A percentile compares a stretch with the other conserved stretches of the same genome.
Evolutionary conservation across 768 basidiomycete genomes (phyloP).

Genomic region (Scleroderma bovista): DNA sequence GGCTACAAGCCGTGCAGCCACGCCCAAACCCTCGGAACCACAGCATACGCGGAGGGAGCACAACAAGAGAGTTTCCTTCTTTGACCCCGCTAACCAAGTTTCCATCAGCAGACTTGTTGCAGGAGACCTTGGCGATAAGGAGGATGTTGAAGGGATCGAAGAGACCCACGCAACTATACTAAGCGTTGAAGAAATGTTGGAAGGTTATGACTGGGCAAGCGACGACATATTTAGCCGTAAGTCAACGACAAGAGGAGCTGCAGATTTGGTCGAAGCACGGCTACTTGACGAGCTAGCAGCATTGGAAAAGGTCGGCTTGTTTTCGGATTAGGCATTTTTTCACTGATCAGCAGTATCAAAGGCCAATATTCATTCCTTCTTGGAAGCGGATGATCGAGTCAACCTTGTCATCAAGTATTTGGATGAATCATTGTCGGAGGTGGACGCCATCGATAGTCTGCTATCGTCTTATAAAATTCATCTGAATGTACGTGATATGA

Average conservation of each 20-base stretch:
- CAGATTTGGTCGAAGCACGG: conserved; percentile 88
- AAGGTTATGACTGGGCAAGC: conserved; percentile 96
- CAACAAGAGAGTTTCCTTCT: conserved; percentile 76
- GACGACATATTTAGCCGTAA: conserved; percentile 67
- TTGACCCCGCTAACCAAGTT: conserved; percentile 74
- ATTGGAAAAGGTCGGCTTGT: conserved; percentile 71
- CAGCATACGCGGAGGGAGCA: conserved; percentile 43
- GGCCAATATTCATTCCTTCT: conserved; percentile 97
- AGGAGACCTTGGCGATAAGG: conserved; percentile 38
- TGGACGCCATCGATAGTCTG: conserved; percentile 85
- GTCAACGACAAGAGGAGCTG: conserved; percentile 63
- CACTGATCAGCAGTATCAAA: conserved; percentile 25
- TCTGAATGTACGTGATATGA: conserved; percentile 62
- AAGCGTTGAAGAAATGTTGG: conserved; percentile 97
- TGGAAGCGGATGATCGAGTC: conserved; percentile 93
- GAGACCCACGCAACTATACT: conserved; percentile 80
- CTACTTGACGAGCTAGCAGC: conserved; percentile 87
- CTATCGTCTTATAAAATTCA: conserved; percentile 96
- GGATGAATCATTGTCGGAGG: conserved; percentile 82
- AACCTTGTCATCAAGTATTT: conserved; percentile 79
- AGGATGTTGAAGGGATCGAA: conserved; percentile 54
- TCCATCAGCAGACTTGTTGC: conserved; percentile 65
- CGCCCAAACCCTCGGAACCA: conserved; percentile 27
- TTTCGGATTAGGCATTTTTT: neutral
- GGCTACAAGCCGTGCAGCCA: conserved; percentile 22